phyloP scores from a whole-genome alignment of 2,329 filamentous ascomycete genomes.

The Talaromyces islandicus region DNA sequence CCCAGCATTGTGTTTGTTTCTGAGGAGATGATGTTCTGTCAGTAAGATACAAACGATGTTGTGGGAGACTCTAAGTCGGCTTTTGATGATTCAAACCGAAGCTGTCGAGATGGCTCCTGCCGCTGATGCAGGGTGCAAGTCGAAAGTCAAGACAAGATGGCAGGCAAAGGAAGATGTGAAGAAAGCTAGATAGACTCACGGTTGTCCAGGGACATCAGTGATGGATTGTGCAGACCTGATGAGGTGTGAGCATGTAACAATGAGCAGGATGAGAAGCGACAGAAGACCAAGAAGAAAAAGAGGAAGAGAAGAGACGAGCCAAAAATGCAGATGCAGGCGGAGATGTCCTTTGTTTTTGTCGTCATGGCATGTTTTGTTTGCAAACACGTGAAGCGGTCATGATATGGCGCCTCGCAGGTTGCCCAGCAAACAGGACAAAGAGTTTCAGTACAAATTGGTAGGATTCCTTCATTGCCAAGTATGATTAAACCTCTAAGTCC shows the following conservation, averaged over 20 bases:
- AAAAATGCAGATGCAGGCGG: neutral
- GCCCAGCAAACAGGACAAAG: neutral
- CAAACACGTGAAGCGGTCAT: neutral
- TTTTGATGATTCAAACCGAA: neutral
- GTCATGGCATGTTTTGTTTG: neutral
- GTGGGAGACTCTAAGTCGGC: neutral
- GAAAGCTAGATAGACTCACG: neutral
- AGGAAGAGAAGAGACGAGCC: neutral
- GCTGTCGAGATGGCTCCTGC: neutral
- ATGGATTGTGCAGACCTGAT: neutral
- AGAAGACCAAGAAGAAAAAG: neutral
- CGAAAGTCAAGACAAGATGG: neutral
- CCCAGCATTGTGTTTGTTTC: neutral
- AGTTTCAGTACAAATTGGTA: neutral
- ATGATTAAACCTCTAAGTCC: too few relatives aligned
- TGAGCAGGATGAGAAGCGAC: neutral
- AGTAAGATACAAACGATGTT: neutral
- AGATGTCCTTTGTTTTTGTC: neutral
- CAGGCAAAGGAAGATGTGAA: neutral
- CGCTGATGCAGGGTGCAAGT: neutral
- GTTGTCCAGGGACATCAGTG: neutral
- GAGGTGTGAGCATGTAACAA: neutral
- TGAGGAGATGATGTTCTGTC: neutral
- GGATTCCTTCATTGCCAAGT: too few relatives aligned
- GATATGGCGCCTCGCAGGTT: neutral